Evolutionary conservation across 768 basidiomycete species (phyloP), one percentile per base, ranked within the genome.

Genomic region (Hericium rajendrae): DNA sequence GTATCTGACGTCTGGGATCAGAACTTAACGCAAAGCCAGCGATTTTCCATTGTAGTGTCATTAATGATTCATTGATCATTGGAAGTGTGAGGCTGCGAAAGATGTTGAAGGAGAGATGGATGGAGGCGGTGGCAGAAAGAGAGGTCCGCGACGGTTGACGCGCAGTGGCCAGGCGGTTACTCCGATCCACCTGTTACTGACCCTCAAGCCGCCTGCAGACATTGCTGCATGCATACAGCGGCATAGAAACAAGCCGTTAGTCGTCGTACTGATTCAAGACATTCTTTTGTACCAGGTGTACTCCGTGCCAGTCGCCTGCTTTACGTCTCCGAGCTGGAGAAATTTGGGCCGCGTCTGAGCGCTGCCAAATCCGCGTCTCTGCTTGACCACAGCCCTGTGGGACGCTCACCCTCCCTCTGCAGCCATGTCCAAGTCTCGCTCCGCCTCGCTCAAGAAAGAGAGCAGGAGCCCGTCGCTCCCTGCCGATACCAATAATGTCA

Each of bases 391-490:
- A 48, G 49, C 49, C 49, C 16, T 16, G 32, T 28, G 15, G 49
- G 37, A n/a, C 48, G 37, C 24, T 38, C 38, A 11, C 12, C 48
- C 38, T n/a, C 26, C 26, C 24, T 15, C 38, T 12, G 50, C 38
- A 43, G 4, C 58, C 55, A 71, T 71, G 69, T 66, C 70, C 58
- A 65, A 63, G 60, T 59, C 63, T 53, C 60, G 48, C 54, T 66
- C 68, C 37, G 12, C 46, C 39, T 60, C 59, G 8, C 24, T 40
- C 28, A 57, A 40, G 52, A 57, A 40, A 57, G 59, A 56, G 55
- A 70, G 60, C 56, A 69, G 68, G 60, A 71, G 66, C 57, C 68
- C 64, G 51, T 63, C 61, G 57, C 59, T 62, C 37, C 49, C n/a
- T 32, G 8, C n/a, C 38, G 37, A 38, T 20, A n/a, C 39, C 38